Conservation (phyloP, 768 basidiomycete genomes). For the Galerina sulciceps region DNA sequence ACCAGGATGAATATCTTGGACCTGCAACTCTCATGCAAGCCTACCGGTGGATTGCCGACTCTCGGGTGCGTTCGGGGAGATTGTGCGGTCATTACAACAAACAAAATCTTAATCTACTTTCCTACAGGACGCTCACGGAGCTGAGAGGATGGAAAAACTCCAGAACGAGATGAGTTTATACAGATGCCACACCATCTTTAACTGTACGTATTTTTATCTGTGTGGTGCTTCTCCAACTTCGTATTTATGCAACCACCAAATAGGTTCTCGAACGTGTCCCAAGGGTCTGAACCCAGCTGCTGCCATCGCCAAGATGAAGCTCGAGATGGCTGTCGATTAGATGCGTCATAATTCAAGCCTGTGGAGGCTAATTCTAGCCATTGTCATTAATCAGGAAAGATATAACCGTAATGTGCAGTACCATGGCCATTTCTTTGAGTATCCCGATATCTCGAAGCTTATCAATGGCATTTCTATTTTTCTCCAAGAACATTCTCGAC, state of each 20-base stretch:
- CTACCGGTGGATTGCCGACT: conserved; percentile 98
- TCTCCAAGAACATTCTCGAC: too few relatives aligned
- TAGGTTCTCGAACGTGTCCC: conserved; percentile 93
- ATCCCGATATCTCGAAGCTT: too few relatives aligned
- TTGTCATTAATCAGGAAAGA: too few relatives aligned
- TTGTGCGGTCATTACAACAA: conserved; percentile 14
- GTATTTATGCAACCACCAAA: neutral
- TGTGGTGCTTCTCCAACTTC: neutral
- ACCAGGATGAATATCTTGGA: conserved; percentile 97
- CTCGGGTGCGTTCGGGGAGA: conserved; percentile 59
- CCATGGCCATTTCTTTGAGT: too few relatives aligned
- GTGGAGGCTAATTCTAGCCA: too few relatives aligned
- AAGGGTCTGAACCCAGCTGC: conserved; percentile 94
- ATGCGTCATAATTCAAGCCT: neutral
- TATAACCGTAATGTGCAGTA: too few relatives aligned
- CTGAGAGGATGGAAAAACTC: conserved; percentile 86
- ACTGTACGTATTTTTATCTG: conserved; percentile 59
- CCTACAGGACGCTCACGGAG: conserved; percentile 71
- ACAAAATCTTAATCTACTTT: neutral
- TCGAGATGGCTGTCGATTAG: conserved; percentile 82
- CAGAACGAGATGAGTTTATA: conserved; percentile 97
- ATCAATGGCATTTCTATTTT: too few relatives aligned
- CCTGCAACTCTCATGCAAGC: conserved; percentile 97
- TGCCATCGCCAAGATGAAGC: conserved; percentile 93
- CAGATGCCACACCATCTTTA: conserved; percentile 99